Percentiles rank a stretch among this genome's conserved stretches.
Evolutionary conservation across 2,329 filamentous ascomycete genomes (phyloP).

Genomic region (Hypoxylon sp.): DNA sequence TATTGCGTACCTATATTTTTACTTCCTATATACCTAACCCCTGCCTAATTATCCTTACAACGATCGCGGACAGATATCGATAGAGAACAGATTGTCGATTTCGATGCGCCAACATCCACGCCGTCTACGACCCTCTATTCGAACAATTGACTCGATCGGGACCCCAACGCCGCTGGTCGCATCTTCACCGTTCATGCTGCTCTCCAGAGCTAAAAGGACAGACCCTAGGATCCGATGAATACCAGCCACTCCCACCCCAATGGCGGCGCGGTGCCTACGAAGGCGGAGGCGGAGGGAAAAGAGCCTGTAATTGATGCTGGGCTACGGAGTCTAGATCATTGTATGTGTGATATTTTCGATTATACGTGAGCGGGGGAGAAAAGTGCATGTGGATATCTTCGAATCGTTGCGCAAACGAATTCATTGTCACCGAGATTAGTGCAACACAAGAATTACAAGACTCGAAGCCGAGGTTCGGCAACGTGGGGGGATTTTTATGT

Average conservation of each 20-base stretch:
- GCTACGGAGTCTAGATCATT: conserved; percentile 83
- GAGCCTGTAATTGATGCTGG: conserved; percentile 75
- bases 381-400: not conserved
- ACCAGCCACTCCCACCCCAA: conserved; percentile 51
- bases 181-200: conserved; percentile 44
- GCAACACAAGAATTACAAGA: conserved; percentile 10
- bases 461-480: conserved; percentile 5
- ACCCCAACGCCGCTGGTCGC: conserved; percentile 47
- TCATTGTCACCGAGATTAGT: not conserved
- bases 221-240: conserved; percentile 53
- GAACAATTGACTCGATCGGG: conserved; percentile 39
- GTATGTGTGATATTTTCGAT: conserved; percentile 61
- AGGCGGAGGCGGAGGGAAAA: conserved; percentile 42
- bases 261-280: conserved; percentile 30
- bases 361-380: conserved; percentile 1
- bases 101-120: conserved; percentile 48
- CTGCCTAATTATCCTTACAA: not conserved
- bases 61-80: conserved; percentile 26
- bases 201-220: conserved; percentile 32
- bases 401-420: conserved; percentile 14
- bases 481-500: conserved; percentile 14
- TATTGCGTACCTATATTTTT: conserved; percentile 1
- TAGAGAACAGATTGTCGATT: conserved; percentile 8
- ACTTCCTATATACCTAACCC: conserved; percentile 8
- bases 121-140: conserved; percentile 20